Evolutionary conservation across 2,329 filamentous ascomycete genomes (phyloP).

Genomic region (Pseudofabraea citricarpa): DNA sequence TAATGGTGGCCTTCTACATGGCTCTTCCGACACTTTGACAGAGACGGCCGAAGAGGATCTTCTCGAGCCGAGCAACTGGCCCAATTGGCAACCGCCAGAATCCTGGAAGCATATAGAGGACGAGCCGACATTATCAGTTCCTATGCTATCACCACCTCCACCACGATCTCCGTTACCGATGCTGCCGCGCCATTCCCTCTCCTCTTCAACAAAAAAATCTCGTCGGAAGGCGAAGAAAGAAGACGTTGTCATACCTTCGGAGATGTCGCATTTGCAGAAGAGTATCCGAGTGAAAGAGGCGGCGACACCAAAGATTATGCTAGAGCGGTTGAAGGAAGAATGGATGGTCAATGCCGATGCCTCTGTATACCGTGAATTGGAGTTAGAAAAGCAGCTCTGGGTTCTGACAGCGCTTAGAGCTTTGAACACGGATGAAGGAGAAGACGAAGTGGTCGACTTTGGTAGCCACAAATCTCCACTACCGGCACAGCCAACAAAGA

Average conservation of each 20-base stretch:
- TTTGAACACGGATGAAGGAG: slow-evolving; percentile 25
- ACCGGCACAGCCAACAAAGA: slow-evolving; percentile 8
- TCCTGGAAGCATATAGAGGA: neutral
- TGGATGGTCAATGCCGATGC: slow-evolving; percentile 41
- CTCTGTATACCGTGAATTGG: slow-evolving; percentile 44
- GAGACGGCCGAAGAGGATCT: neutral
- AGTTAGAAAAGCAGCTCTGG: slow-evolving; percentile 55
- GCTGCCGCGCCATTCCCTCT: neutral
- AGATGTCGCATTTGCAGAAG: slow-evolving; percentile 39
- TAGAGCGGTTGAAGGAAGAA: slow-evolving; percentile 49
- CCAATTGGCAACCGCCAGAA: slow-evolving; percentile 1
- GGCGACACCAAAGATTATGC: slow-evolving; percentile 44
- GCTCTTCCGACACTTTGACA: neutral
- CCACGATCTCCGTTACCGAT: neutral
- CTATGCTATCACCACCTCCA: neutral
- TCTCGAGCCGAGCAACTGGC: slow-evolving; percentile 1
- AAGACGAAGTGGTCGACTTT: too few species aligned
- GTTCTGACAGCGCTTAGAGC: slow-evolving; percentile 53
- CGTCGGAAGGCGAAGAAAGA: neutral
- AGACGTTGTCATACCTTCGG: slow-evolving; percentile 1
- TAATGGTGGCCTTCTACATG: neutral
- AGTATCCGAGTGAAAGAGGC: slow-evolving; percentile 52
- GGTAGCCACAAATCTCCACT: too few species aligned
- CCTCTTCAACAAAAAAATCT: slow-evolving; percentile 11
- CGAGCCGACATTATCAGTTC: neutral